Evolutionary conservation across 495 filamentous ascomycete genomes (phyloP).

Genomic region (Neurospora cerealis): DNA sequence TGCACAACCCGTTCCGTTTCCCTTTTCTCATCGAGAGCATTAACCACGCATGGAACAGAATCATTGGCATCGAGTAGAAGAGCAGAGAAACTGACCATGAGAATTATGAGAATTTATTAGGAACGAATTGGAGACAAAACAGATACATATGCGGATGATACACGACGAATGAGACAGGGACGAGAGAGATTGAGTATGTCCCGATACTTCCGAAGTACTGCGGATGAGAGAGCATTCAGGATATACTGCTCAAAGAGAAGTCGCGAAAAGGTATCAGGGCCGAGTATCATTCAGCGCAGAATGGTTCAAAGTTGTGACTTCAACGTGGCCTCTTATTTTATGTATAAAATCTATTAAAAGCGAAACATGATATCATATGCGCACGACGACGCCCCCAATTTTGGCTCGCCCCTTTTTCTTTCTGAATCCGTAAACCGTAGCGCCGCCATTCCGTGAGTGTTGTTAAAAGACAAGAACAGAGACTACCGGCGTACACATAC

Average conservation of each 20-base stretch:
- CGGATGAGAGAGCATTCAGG: background rate
- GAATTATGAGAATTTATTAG: too few relatives aligned
- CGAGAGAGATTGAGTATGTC: too few relatives aligned
- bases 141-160: too few relatives aligned
- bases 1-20: background rate
- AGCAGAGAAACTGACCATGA: too few relatives aligned
- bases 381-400: background rate
- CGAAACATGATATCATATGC: background rate
- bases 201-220: too few relatives aligned
- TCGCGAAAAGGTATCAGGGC: background rate
- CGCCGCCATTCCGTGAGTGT: background rate
- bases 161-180: too few relatives aligned
- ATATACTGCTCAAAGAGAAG: background rate
- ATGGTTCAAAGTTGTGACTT: background rate
- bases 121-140: too few relatives aligned
- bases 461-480: background rate
- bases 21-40: background rate
- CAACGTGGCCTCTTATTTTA: background rate
- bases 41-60: background rate
- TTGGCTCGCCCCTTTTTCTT: conserved; percentile 1
- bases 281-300: background rate
- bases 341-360: background rate
- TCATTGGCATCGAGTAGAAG: background rate
- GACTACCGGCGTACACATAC: background rate
- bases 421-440: background rate